Conservation (phyloP, 2,329 filamentous ascomycete genomes). For the Aspergillus cejpii region DNA sequence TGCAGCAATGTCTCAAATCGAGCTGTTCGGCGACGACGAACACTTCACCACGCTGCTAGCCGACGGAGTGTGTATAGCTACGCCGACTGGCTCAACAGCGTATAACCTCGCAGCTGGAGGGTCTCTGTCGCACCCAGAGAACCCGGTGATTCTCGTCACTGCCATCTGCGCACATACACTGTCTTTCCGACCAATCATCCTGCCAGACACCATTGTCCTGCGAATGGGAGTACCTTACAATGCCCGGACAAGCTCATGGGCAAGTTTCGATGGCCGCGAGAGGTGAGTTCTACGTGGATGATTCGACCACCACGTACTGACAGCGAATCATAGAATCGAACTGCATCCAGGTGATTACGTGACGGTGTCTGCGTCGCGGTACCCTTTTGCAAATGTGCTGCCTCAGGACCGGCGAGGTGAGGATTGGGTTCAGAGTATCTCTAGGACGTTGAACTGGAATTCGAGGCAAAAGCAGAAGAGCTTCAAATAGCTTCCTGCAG, state of each 20-base stretch:
- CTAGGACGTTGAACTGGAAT: constrained; percentile 48
- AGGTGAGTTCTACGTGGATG: constrained; percentile 41
- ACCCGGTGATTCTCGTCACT: constrained; percentile 89
- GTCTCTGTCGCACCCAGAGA: constrained; percentile 89
- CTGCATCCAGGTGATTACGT: constrained; percentile 47
- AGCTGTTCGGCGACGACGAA: constrained; percentile 90
- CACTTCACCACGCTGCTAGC: constrained; percentile 91
- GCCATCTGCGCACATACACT: constrained; percentile 93
- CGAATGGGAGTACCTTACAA: constrained; percentile 92
- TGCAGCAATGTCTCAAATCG: constrained; percentile 78
- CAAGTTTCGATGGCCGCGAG: constrained; percentile 94
- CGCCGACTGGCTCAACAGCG: constrained; percentile 87
- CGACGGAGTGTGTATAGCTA: constrained; percentile 88
- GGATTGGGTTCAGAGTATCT: constrained; percentile 48
- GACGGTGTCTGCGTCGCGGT: constrained; percentile 47
- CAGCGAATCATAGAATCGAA: constrained; percentile 36
- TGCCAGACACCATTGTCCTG: constrained; percentile 92
- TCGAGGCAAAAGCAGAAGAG: constrained; percentile 43
- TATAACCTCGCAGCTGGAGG: constrained; percentile 96
- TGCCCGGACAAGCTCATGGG: constrained; percentile 83
- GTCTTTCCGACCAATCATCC: constrained; percentile 90
- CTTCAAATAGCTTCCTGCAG: constrained; percentile 19
- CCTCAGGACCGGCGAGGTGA: constrained; percentile 41
- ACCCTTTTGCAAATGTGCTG: constrained; percentile 47
- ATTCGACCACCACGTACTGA: constrained; percentile 7